Evolutionary conservation across 208 protist genomes (phyloP), one percentile per base, ranked within the genome.

Genomic region (Trypanosoma boissoni): DNA sequence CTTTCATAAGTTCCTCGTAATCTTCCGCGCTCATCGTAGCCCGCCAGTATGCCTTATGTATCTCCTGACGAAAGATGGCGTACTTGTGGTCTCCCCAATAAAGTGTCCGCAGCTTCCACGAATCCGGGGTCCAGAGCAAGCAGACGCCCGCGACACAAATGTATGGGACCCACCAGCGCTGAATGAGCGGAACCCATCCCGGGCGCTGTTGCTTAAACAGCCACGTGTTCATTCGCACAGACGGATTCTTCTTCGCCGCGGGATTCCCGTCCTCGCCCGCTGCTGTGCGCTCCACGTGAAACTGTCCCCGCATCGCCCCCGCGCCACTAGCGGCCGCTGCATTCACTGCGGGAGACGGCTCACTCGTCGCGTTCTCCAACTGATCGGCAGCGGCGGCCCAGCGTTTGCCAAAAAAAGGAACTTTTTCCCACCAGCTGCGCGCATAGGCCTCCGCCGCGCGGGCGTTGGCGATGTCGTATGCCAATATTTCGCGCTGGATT

Each of bases 131-230:
- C 82, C 86, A 92, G 8, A 91, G 64, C 14, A 86, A 27, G 18
- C 45, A 20, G 32, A 73, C 37, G 21, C 67, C 66, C 50, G 49
- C 68, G 4, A 64, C 12, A 58, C 86, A 92, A 18, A 79, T 44
- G 72, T 64, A 89, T 18, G 86, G 86, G 55, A 92, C 78, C 82
- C 86, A 92, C 77, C 81, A 84, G 1, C 86, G 86, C 64, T 92
- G 86, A 68, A 92, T 84, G 51, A 92, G 56, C 31, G 86, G 86
- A 18, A 87, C 76, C 80, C 86, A 89, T 45, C 74, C 74, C 8
- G 82, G 81, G 42, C 87, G 78, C 28, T 76, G 64, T 0, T 68
- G 74, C 51, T 86, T 86, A 66, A 92, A 92, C 9, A 92, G 71
- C 81, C 85, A 92, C 63, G 71, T 72, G 65, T 88, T 91, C 55